Conservation (phyloP, 2,329 filamentous ascomycete genomes). For the Tolypocladium guangdongense region DNA sequence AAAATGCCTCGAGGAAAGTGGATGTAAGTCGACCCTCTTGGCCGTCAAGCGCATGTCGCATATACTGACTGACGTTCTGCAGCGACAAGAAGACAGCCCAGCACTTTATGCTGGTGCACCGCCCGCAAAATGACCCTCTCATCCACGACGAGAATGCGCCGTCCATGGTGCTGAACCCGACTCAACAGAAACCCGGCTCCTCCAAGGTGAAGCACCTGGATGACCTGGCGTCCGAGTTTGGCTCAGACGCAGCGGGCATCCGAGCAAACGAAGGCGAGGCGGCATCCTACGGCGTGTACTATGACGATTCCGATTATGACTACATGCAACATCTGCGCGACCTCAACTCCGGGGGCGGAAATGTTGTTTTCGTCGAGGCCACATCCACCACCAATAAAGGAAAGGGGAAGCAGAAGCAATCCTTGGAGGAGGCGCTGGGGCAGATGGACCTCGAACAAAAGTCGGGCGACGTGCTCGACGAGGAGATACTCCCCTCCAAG, state of each 20-base stretch:
- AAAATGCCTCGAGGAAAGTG: slow-evolving; percentile 69
- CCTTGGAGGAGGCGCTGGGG: slow-evolving; percentile 71
- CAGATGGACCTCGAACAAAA: slow-evolving; percentile 45
- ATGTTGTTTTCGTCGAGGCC: slow-evolving; percentile 76
- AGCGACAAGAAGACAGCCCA: slow-evolving; percentile 82
- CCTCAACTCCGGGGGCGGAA: slow-evolving; percentile 60
- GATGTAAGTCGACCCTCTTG: slow-evolving; percentile 31
- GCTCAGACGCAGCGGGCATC: slow-evolving; percentile 51
- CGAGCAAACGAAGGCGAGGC: slow-evolving; percentile 92
- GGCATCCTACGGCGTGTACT: slow-evolving; percentile 87
- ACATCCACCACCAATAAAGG: slow-evolving; percentile 50
- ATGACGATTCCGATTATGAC: slow-evolving; percentile 90
- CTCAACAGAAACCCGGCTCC: slow-evolving; percentile 26
- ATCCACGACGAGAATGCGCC: slow-evolving; percentile 87
- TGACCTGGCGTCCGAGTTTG: slow-evolving; percentile 69
- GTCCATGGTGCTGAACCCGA: slow-evolving; percentile 79
- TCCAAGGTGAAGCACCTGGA: slow-evolving; percentile 53
- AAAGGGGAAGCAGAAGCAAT: slow-evolving; percentile 66
- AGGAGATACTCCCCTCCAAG: slow-evolving; percentile 68
- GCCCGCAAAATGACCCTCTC: slow-evolving; percentile 91
- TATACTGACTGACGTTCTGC: slow-evolving; percentile 5
- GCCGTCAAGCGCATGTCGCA: no score
- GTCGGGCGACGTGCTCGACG: slow-evolving; percentile 52
- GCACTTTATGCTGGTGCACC: slow-evolving; percentile 89
- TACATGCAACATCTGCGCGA: slow-evolving; percentile 99